Base-by-base conservation (phyloP, 2,329 filamentous ascomycete genomes). In the Stachybotrys elegans region DNA sequence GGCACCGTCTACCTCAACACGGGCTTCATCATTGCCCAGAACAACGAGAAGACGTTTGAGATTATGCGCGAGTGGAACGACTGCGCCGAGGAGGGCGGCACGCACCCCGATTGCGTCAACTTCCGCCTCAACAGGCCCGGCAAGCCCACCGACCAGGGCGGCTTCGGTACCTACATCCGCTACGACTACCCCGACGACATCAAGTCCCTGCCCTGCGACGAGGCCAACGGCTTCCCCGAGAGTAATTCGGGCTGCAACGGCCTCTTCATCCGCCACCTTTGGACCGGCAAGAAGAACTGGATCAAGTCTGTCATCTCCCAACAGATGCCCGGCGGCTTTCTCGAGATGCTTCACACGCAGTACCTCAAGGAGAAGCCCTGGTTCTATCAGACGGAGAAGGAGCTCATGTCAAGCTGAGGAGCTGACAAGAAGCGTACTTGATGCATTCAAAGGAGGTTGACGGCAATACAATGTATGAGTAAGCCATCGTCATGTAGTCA, bases 1-100 rank as follows among this genome's bases (percentile, higher is more conserved):
- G 62, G 60, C 46, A 66, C 63, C 43, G 51, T 62, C 51, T 72
- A 67, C 63, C 63, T 69, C 52, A 77, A 77, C 61, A 74, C 73
- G 2, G 73, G 73, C 16, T 76, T 77, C 62, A 74, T 77, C 56
- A 59, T 77, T 31, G 67, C 73, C 4, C 73, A 77, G 58, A 74
- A 75, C 56, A 72, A 72, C 51, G 56, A 64, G 14, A 67, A 66
- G 49, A 73, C 71, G 1, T 67, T 68, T 49, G 62, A 70, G 23
- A 72, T 78, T 27, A 61, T 77, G 31, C 65, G 70, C 46, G 71
- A 70, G 36, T 77, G 74, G 74, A 61, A 63, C 25, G 57, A 57
- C 40, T 72, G 69, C 49, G 61, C 69, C 21, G 57, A 67, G 35
- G 67, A 70, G 9, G 53, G 57, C 36, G 62, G 62, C 50, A 63